Evolutionary conservation across 2,329 filamentous ascomycete species (phyloP), one percentile per base, ranked within the genome.

Genomic region (Hypoxylon sp.): DNA sequence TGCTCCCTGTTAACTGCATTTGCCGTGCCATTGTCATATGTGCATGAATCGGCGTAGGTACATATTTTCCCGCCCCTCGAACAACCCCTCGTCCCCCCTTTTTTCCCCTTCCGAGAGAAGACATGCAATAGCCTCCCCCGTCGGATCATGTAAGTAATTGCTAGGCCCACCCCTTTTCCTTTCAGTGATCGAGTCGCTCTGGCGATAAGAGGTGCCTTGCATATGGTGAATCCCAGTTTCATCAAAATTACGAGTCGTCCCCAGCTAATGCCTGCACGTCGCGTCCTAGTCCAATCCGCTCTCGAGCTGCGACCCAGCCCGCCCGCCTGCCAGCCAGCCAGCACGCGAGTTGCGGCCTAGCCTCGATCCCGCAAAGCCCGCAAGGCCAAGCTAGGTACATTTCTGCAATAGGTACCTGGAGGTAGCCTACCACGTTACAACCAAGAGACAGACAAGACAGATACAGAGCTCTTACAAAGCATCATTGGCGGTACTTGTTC

Each of bases 101-200:
- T 29, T 11, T 8, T 10, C 27, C 27, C 27, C 31, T 17, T 15
- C 29, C n/a, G n/a, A 33, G n/a, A 33, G 51, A 48, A 45, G 45
- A 49, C 33, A 33, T 13, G 4, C 4, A 5, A 10, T 3, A 29
- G 27, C 3, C 17, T 13, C 38, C 38, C 38, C 52, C n/a, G n/a
- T n/a, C 42, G 58, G 37, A 63, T 63, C 60, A 60, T 63, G 57
- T 63, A 63, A 63, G 60, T 63, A 47, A 63, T n/a, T 60, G 47
- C 31, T 6, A 23, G 51, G 31, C 60, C 60, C 49, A 41, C 47
- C 49, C 38, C 37, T 43, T 55, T 50, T 37, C n/a, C n/a, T n/a
- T n/a, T n/a, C n/a, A n/a, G n/a, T n/a, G n/a, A n/a, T n/a, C 10
- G n/a, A 24, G 5, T 29, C 17, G 13, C 4, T 5, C 17, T 20